Evolutionary conservation across 495 filamentous ascomycete genomes (phyloP), one percentile per base, ranked within the genome.

Genomic region (Aspergillus asperescens): DNA sequence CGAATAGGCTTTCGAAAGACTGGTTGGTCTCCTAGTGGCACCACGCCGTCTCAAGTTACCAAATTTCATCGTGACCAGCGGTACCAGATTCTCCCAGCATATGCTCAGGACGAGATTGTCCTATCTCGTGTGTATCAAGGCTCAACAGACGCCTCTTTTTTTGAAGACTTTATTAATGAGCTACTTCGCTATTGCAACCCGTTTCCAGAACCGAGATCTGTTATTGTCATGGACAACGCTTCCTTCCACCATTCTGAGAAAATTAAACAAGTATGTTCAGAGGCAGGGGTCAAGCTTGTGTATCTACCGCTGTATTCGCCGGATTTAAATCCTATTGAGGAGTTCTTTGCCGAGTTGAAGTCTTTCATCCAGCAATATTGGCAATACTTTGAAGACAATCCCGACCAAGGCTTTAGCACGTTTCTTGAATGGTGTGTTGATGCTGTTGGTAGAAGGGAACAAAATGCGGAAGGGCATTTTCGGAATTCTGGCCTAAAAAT

Each of bases 221-320:
- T 77, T 7, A 34, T 78, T 28, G 47, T 77, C 22, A 75, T 74
- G 62, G 74, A 77, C 48, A 75, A 77, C 60, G 63, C 66, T 16
- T 72, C 68, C 15, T 69, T 75, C 46, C 59, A 76, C 55, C 60
- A 61, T 55, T 60, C 57, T 7, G 58, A 68, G 7, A 38, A 58
- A 38, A 57, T 74, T n/a, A 43, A 70, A 38, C 44, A 68, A 27
- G 55, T 73, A 49, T 76, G 63, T 47, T 25, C 28, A 13, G 55
- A 63, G 19, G 65, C 67, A 29, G 67, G 72, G 19, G 71, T 76
- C 1, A 66, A 62, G 40, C 51, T 74, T 7, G 15, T 71, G 18
- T 74, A 62, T 44, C 31, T 64, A 5, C 60, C 58, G 0, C 55
- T 53, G 13, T 64, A 68, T 34, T 64, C 57, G 12, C 60, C 53